A percentile compares a stretch with the other conserved stretches of the same genome.
Conservation (phyloP, 805 yeast genomes). For the Sugiyamaella mastotermitis region DNA sequence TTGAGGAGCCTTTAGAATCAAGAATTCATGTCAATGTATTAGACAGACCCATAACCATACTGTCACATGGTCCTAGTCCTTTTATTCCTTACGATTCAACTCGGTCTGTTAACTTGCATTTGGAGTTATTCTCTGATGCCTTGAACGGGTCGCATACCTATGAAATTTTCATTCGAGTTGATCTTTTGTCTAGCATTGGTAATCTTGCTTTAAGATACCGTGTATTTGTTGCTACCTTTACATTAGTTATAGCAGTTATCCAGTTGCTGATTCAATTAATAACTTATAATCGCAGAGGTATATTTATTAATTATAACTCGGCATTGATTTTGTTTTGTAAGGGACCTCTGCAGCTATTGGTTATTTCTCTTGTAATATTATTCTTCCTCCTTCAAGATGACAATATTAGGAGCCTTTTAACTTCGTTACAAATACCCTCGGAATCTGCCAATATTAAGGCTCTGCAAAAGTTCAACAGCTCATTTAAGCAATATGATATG, state of each 20-base stretch:
- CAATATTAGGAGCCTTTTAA: conserved; percentile 14
- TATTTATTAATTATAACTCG: conserved; percentile 40
- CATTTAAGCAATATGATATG: conserved; percentile 40
- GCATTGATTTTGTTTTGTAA: conserved; percentile 38
- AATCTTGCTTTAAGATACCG: conserved; percentile 72
- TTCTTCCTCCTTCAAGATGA: conserved; percentile 29
- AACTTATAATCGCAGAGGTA: conserved; percentile 33
- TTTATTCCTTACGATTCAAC: conserved; percentile 10
- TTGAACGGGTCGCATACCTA: conserved; percentile 1
- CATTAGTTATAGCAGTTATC: conserved; percentile 51
- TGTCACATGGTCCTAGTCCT: conserved; percentile 16
- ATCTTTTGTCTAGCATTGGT: conserved; percentile 55
- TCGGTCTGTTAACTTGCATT: conserved; percentile 5
- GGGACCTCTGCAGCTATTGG: conserved; percentile 25
- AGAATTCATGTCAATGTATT: conserved; percentile 16
- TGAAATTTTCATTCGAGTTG: conserved; percentile 30
- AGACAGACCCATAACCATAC: conserved; percentile 4
- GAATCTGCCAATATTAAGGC: conserved; percentile 23
- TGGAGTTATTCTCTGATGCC: conserved; percentile 11
- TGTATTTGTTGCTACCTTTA: conserved; percentile 63
- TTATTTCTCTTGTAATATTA: conserved; percentile 19
- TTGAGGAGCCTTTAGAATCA: conserved; percentile 15
- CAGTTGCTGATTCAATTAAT: conserved; percentile 51
- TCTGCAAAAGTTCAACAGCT: conserved; percentile 14
- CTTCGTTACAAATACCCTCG: conserved; percentile 25